A percentile compares a stretch with the other conserved stretches of the same genome.
phyloP scores from a whole-genome alignment of 495 filamentous ascomycete species.

The Neurospora sp. region DNA sequence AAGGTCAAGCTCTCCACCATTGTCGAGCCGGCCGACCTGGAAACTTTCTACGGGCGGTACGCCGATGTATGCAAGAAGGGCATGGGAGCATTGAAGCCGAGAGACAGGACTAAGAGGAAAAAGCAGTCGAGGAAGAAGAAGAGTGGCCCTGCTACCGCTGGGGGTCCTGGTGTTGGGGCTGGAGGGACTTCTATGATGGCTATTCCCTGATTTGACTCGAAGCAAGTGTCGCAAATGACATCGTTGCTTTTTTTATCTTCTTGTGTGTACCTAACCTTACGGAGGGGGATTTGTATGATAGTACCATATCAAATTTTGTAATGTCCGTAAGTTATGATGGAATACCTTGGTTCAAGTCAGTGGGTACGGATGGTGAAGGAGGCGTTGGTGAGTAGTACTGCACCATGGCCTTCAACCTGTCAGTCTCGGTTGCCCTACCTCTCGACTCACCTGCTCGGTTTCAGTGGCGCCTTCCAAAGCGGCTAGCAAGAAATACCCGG shows the following conservation, averaged over 20 bases:
- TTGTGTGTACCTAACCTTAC: not conserved
- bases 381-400: not conserved
- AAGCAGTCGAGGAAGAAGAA: slow-evolving; percentile 68
- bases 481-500: too few species aligned
- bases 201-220: not conserved
- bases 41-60: slow-evolving; percentile 73
- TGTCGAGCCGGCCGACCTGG: slow-evolving; percentile 63
- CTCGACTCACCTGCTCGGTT: too few species aligned
- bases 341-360: not conserved
- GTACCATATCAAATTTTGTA: not conserved
- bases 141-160: slow-evolving; percentile 27
- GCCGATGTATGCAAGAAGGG: slow-evolving; percentile 87
- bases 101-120: slow-evolving; percentile 77
- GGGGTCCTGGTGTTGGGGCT: not conserved
- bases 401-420: not conserved
- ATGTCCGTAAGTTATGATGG: not conserved
- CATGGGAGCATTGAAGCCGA: slow-evolving; percentile 81
- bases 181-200: not conserved
- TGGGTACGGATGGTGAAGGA: not conserved
- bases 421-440: too few species aligned
- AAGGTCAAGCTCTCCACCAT: slow-evolving; percentile 82
- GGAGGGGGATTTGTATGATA: not conserved
- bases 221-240: not conserved
- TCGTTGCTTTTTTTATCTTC: not conserved
- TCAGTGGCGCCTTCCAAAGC: too few species aligned